Evolutionary conservation across 108 stramenopile genomes (phyloP).

Genomic region (Stephanodiscus triporus): DNA sequence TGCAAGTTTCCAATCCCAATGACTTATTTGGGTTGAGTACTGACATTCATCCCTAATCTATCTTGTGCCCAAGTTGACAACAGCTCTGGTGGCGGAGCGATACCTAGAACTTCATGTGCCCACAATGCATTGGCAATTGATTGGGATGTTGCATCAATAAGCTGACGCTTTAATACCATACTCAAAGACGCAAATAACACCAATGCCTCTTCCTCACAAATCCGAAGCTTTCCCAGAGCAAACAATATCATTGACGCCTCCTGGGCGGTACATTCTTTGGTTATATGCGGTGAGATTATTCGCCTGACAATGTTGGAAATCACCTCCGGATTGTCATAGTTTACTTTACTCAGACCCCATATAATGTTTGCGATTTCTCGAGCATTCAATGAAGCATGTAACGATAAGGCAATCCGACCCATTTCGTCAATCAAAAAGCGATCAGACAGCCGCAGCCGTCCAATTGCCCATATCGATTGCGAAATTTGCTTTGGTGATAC

Average conservation of each 20-base stretch:
- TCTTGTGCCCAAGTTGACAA: constrained; percentile 62
- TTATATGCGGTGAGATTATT: constrained; percentile 16
- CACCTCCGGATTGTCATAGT: constrained; percentile 36
- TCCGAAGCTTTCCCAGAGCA: constrained; percentile 57
- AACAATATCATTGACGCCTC: constrained; percentile 65
- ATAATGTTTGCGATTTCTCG: constrained; percentile 66
- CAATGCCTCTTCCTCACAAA: constrained; percentile 63
- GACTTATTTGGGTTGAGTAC: background rate
- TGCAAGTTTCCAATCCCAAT: background rate
- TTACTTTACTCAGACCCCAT: constrained; percentile 63
- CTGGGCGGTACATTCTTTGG: constrained; percentile 43
- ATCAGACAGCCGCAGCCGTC: constrained; percentile 46
- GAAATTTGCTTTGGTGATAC: constrained; percentile 65
- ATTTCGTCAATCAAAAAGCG: constrained; percentile 36
- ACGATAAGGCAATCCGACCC: constrained; percentile 5
- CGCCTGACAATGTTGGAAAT: constrained; percentile 38
- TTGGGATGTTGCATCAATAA: constrained; percentile 62
- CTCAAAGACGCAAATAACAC: constrained; percentile 49
- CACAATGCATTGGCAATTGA: constrained; percentile 70
- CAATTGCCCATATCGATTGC: constrained; percentile 72
- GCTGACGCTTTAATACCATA: constrained; percentile 42
- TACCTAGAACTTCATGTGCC: constrained; percentile 57
- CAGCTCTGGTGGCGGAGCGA: constrained; percentile 54
- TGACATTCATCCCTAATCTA: constrained; percentile 21
- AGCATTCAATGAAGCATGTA: constrained; percentile 43